phyloP scores from a whole-genome alignment of 441 rosid genomes.

The Gossypium lobatum region DNA sequence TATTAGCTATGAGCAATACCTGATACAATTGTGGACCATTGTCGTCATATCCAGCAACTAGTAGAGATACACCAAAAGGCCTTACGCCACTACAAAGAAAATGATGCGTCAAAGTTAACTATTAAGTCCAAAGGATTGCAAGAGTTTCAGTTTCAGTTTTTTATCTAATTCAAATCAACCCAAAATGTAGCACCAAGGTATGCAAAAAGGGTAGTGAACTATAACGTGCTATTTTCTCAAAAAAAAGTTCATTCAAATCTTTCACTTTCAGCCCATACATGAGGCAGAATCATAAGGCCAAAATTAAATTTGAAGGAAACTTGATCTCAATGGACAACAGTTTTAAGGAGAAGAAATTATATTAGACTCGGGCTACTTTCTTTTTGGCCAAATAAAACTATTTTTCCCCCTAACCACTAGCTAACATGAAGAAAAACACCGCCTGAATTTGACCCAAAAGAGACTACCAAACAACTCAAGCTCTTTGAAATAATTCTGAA shows the following conservation, averaged over 20 bases:
- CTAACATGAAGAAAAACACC: neutral
- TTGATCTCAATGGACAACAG: neutral
- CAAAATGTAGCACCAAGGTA: neutral
- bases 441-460: neutral
- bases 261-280: neutral
- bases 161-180: neutral
- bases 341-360: neutral
- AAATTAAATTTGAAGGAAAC: neutral
- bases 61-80: constrained; percentile 58
- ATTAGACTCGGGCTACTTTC: neutral
- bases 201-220: neutral
- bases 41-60: constrained; percentile 50
- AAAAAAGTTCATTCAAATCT: neutral
- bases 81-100: constrained; percentile 46
- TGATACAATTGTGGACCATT: constrained; percentile 58
- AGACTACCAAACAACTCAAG: neutral
- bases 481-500: neutral
- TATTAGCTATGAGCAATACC: constrained; percentile 26
- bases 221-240: neutral
- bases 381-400: neutral
- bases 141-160: neutral
- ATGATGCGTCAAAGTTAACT: constrained; percentile 9
- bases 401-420: neutral
- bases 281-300: neutral
- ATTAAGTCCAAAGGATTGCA: neutral